Evolutionary conservation across 495 filamentous ascomycete genomes (phyloP).

Genomic region (Penicillium pulvis): DNA sequence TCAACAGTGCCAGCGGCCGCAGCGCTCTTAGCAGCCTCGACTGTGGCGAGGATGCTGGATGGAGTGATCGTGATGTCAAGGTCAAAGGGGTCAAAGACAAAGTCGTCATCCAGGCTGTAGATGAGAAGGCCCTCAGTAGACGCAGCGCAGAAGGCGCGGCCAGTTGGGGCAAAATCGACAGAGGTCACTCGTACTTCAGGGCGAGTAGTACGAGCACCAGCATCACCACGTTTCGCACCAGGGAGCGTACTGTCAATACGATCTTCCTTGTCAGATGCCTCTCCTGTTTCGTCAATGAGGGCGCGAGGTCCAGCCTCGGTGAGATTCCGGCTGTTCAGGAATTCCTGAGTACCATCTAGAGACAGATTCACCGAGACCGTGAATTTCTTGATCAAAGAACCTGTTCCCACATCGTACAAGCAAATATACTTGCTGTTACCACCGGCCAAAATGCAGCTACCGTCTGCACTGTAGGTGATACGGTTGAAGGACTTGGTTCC

Average conservation of each 20-base stretch:
- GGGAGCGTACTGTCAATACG: slow-evolving; percentile 84
- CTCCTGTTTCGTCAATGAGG: slow-evolving; percentile 82
- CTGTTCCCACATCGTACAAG: slow-evolving; percentile 86
- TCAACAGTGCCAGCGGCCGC: slow-evolving; percentile 31
- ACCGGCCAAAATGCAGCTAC: slow-evolving; percentile 82
- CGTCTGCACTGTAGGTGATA: slow-evolving; percentile 88
- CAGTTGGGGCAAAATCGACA: slow-evolving; percentile 85
- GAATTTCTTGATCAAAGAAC: slow-evolving; percentile 89
- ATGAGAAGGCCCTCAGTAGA: slow-evolving; percentile 92
- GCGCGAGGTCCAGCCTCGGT: slow-evolving; percentile 87
- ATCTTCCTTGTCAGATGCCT: slow-evolving; percentile 85
- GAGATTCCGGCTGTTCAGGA: slow-evolving; percentile 85
- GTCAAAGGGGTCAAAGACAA: slow-evolving; percentile 91
- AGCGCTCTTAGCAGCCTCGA: slow-evolving; percentile 52
- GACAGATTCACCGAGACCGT: slow-evolving; percentile 93
- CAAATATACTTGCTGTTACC: slow-evolving; percentile 98
- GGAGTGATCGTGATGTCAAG: slow-evolving; percentile 92
- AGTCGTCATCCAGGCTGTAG: slow-evolving; percentile 79
- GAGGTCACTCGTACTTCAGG: slow-evolving; percentile 86
- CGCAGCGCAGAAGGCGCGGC: slow-evolving; percentile 89
- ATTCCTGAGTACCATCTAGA: slow-evolving; percentile 93
- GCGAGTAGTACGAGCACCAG: slow-evolving; percentile 68
- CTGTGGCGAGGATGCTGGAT: slow-evolving; percentile 70
- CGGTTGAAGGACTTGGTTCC: slow-evolving; percentile 89
- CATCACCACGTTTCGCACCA: slow-evolving; percentile 83